Percentiles rank a stretch among this genome's conserved stretches.
Conservation (phyloP, 176 grass and related monocot species). For the Carex cristatella region DNA sequence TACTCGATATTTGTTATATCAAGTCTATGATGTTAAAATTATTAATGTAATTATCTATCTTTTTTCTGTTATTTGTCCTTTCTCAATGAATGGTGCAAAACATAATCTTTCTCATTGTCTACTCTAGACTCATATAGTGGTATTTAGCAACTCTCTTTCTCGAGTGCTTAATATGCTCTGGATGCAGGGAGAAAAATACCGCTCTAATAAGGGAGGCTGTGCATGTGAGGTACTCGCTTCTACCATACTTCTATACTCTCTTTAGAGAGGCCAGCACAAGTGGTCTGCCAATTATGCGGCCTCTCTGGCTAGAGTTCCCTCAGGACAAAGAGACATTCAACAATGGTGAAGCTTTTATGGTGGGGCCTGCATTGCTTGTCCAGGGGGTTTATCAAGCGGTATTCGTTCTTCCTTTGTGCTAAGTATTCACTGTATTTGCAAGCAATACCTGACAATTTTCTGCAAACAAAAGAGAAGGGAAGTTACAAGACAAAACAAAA, state of each 20-base stretch:
- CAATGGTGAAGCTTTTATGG: constrained; percentile 89
- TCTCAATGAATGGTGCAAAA: neutral
- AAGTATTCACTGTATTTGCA: neutral
- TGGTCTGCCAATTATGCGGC: constrained; percentile 89
- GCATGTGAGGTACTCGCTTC: constrained; percentile 69
- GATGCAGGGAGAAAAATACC: constrained; percentile 66
- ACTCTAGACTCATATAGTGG: neutral
- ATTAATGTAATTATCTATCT: neutral
- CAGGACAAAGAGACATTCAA: constrained; percentile 88
- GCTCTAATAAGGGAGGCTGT: constrained; percentile 85
- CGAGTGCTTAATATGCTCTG: neutral
- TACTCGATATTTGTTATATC: neutral
- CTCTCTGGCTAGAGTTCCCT: constrained; percentile 95
- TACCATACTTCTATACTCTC: constrained; percentile 90
- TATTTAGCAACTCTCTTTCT: neutral
- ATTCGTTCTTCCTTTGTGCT: constrained; percentile 14
- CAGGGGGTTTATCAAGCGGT: constrained; percentile 90
- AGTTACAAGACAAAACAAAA: neutral
- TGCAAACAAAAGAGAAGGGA: neutral
- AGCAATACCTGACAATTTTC: constrained; percentile 9
- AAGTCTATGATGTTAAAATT: neutral
- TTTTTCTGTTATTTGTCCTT: neutral
- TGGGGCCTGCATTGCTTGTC: constrained; percentile 61
- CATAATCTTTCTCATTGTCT: neutral
- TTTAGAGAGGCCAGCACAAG: constrained; percentile 83